These are phyloP conservation scores for Aureobasidium sp. DNA, from an alignment of 2,329 filamentous ascomycete species.

Conservation along the genomic window DNA sequence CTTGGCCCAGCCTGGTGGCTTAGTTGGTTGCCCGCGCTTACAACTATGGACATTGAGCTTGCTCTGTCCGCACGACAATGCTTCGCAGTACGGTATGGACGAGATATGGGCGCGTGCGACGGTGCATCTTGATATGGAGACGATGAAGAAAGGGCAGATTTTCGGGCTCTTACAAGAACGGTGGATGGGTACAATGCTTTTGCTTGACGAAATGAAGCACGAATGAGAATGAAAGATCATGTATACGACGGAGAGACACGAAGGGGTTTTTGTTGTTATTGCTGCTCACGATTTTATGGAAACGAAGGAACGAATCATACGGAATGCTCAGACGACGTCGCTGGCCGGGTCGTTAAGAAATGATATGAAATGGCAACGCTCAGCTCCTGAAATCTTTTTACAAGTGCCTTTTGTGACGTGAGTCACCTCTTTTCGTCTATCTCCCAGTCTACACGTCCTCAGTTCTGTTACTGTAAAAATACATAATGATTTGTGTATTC, in stretches of 20 bases:
- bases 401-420: neutral
- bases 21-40: constrained; percentile 1
- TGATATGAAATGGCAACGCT: neutral
- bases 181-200: neutral
- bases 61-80: neutral
- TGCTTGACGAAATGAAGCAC: neutral
- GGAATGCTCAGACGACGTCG: neutral
- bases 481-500: no score
- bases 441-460: neutral
- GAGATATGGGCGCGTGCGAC: neutral
- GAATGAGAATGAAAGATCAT: neutral
- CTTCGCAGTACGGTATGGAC: neutral
- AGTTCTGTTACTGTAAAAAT: no score
- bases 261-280: neutral
- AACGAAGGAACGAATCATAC: neutral
- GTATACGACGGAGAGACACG: neutral
- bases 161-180: neutral
- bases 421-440: neutral
- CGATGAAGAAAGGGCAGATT: neutral
- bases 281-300: neutral
- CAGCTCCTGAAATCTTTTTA: neutral
- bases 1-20: neutral
- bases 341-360: neutral
- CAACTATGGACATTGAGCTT: neutral
- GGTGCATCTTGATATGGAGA: neutral